Conservation (phyloP, 2,329 filamentous ascomycete genomes). For the Aspergillus glaucus region DNA sequence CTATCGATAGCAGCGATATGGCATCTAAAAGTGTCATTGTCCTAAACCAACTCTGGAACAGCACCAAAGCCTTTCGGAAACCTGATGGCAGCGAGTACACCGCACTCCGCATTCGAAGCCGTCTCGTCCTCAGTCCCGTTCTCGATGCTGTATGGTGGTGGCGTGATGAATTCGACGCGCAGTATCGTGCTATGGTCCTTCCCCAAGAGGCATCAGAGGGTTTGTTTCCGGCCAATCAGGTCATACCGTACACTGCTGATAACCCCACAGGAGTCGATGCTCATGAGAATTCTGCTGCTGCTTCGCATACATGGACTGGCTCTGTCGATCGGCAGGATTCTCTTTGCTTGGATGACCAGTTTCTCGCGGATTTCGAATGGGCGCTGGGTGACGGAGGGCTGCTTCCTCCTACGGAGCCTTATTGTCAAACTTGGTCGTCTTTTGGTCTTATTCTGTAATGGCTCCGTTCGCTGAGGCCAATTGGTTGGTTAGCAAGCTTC, state of each 20-base stretch:
- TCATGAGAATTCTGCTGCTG: constrained; percentile 2
- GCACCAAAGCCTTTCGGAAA: constrained; percentile 34
- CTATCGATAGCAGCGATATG: constrained; percentile 30
- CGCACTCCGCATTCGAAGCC: constrained; percentile 34
- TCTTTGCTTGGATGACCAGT: constrained; percentile 29
- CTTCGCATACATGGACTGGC: constrained; percentile 3
- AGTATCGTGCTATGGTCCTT: constrained; percentile 11
- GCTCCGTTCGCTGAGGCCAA: too few relatives aligned
- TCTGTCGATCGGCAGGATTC: constrained; percentile 13
- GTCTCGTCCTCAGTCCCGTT: constrained; percentile 31
- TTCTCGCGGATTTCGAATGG: constrained; percentile 36
- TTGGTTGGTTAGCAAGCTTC: too few relatives aligned
- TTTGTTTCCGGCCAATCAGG: constrained; percentile 5
- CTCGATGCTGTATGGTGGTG: constrained; percentile 40
- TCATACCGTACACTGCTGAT: neutral
- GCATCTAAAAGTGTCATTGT: constrained; percentile 27
- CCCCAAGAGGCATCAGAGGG: constrained; percentile 11
- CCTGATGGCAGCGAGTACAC: constrained; percentile 31
- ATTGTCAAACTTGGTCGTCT: constrained; percentile 16
- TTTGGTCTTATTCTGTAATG: neutral
- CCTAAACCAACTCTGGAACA: constrained; percentile 37
- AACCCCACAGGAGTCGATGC: constrained; percentile 8
- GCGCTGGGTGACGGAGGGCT: constrained; percentile 26
- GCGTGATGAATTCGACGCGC: constrained; percentile 35
- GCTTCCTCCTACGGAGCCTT: constrained; percentile 19